A percentile compares a stretch with the other conserved stretches of the same genome.
Evolutionary conservation across 805 yeast species (phyloP).

Genomic region (Candida vaughaniae): DNA sequence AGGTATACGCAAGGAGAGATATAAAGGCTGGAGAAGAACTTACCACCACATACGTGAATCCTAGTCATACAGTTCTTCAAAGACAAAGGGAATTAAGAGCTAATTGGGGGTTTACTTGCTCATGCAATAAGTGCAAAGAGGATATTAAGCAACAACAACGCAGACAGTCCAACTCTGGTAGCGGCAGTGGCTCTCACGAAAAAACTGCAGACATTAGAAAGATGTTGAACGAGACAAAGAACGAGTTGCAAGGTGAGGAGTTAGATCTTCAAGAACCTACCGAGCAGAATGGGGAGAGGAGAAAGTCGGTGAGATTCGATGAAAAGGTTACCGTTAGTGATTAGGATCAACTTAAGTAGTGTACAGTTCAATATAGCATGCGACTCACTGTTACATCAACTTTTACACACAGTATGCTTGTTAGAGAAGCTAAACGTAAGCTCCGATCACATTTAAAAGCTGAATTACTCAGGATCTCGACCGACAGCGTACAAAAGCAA

Average conservation of each 20-base stretch:
- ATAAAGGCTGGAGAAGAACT: conserved; percentile 68
- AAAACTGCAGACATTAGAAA: conserved; percentile 43
- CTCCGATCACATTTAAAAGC: conserved; percentile 26
- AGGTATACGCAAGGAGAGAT: conserved; percentile 56
- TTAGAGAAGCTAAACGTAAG: conserved; percentile 20
- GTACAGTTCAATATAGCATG: too few species aligned
- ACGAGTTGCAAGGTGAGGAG: conserved; percentile 40
- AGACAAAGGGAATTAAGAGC: conserved; percentile 65
- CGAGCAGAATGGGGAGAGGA: conserved; percentile 38
- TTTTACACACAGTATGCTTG: conserved; percentile 8
- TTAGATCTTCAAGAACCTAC: conserved; percentile 48
- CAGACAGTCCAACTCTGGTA: conserved; percentile 36
- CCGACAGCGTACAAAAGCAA: conserved; percentile 20
- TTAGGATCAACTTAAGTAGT: too few species aligned
- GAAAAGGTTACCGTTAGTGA: conserved; percentile 44
- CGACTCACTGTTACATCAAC: too few species aligned
- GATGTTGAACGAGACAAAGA: conserved; percentile 41
- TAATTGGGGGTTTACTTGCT: conserved; percentile 79
- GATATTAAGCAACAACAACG: conserved; percentile 48
- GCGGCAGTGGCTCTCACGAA: conserved; percentile 18
- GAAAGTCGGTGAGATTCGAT: conserved; percentile 67
- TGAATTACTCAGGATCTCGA: conserved; percentile 16
- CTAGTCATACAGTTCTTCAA: conserved; percentile 57
- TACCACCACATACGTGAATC: conserved; percentile 67
- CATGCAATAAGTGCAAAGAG: conserved; percentile 61